A percentile compares a stretch with the other conserved stretches of the same genome.
phyloP scores from a whole-genome alignment of 768 basidiomycete genomes.

The Pilatotrama ljubarskyi region DNA sequence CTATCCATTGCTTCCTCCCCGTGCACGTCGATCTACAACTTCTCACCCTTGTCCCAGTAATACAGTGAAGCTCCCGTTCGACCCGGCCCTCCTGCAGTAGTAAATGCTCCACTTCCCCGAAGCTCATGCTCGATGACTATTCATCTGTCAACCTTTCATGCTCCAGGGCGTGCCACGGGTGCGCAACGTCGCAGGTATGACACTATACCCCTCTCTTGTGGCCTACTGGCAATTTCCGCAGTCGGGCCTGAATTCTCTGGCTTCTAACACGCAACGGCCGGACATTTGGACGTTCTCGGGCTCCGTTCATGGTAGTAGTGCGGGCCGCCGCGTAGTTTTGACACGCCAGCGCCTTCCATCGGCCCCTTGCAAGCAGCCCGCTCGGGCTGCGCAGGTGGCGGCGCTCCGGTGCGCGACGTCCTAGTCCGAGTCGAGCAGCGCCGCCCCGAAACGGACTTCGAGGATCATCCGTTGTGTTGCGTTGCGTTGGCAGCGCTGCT shows the following conservation, averaged over 20 bases:
- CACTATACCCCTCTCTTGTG: background rate
- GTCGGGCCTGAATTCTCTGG: slow-evolving; percentile 2
- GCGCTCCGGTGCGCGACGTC: slow-evolving; percentile 2
- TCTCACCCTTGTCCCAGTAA: background rate
- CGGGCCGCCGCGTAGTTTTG: background rate
- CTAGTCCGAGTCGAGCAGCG: background rate
- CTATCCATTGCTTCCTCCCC: background rate
- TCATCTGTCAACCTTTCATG: too few species aligned
- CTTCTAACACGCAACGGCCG: background rate
- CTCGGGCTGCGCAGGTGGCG: background rate
- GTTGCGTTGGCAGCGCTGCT: background rate
- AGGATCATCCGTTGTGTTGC: background rate
- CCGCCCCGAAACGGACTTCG: background rate
- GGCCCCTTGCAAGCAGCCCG: slow-evolving; percentile 7
- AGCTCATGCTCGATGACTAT: too few species aligned
- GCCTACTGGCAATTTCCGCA: background rate
- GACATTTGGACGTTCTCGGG: slow-evolving; percentile 8
- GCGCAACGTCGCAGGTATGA: background rate
- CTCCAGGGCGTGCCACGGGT: background rate
- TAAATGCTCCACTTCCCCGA: too few species aligned
- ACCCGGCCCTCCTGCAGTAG: too few species aligned
- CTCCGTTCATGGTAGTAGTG: background rate
- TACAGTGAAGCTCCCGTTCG: too few species aligned
- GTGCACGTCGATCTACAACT: background rate
- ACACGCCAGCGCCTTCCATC: background rate